phyloP scores from a whole-genome alignment of 176 grass and related monocot genomes.

The Triticum timopheevii region DNA sequence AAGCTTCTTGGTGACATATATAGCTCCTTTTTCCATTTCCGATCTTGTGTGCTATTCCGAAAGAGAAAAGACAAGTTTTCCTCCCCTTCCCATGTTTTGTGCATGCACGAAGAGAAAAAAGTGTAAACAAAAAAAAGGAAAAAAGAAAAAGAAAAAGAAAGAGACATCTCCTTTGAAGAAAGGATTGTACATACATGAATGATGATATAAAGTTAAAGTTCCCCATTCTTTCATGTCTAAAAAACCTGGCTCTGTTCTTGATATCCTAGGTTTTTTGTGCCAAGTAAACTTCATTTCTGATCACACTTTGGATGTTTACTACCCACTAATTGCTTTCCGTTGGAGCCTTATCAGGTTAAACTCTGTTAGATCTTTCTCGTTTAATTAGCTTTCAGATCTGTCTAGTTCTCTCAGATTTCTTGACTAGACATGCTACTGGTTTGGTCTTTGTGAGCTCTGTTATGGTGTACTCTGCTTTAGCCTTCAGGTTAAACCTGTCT shows the following conservation, averaged over 20 bases:
- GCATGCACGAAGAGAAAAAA: slow-evolving; percentile 32
- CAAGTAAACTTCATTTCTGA: background rate
- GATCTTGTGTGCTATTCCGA: slow-evolving; percentile 25
- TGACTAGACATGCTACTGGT: background rate
- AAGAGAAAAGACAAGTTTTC: slow-evolving; percentile 34
- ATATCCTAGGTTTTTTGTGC: background rate
- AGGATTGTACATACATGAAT: slow-evolving; percentile 51
- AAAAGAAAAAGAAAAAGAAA: background rate
- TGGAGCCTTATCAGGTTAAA: background rate
- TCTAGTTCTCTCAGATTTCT: background rate
- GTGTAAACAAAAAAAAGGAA: background rate
- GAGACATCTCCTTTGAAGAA: slow-evolving; percentile 36
- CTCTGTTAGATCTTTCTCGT: too few species aligned
- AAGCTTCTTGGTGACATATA: slow-evolving; percentile 11
- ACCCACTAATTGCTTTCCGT: background rate
- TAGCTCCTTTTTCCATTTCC: slow-evolving; percentile 12
- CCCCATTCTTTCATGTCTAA: slow-evolving; percentile 28
- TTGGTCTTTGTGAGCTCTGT: background rate
- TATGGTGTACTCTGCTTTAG: slow-evolving; percentile 5
- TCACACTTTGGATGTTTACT: slow-evolving; percentile 6
- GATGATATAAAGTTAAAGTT: slow-evolving; percentile 49
- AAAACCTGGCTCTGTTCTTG: background rate
- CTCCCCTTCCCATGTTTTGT: slow-evolving; percentile 29
- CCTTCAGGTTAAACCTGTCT: background rate
- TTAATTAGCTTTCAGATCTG: background rate